Evolutionary conservation across 2,329 filamentous ascomycete species (phyloP).

Genomic region (Rachicladosporium sp.): DNA sequence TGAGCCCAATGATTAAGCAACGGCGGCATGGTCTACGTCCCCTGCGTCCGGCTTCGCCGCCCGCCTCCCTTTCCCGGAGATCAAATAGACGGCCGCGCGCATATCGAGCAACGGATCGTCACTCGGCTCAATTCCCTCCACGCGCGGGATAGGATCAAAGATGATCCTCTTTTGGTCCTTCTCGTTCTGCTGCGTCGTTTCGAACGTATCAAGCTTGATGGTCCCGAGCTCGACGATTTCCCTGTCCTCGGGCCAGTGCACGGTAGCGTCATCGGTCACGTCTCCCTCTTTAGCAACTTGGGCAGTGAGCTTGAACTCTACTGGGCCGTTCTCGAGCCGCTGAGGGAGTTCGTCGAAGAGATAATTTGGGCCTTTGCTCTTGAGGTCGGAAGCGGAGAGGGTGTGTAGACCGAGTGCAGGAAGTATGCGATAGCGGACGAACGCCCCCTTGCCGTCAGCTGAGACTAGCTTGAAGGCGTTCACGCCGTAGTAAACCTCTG

Average conservation of each 20-base stretch:
- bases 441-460: constrained; percentile 30
- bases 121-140: constrained; percentile 40
- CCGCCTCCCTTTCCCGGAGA: constrained; percentile 42
- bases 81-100: constrained; percentile 43
- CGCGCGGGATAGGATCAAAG: constrained; percentile 46
- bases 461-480: constrained; percentile 38
- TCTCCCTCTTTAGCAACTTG: constrained; percentile 41
- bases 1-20: too few species aligned
- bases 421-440: constrained; percentile 37
- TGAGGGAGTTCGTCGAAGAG: constrained; percentile 37
- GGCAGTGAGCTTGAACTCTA: constrained; percentile 37
- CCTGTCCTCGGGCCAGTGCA: constrained; percentile 42
- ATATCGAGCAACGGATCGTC: constrained; percentile 46
- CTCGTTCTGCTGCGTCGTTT: constrained; percentile 7
- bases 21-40: too few species aligned
- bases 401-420: constrained; percentile 33
- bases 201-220: constrained; percentile 32
- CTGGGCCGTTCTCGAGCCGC: constrained; percentile 24
- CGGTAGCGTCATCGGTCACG: constrained; percentile 35
- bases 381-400: constrained; percentile 29
- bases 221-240: constrained; percentile 39
- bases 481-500: constrained; percentile 37
- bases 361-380: constrained; percentile 30
- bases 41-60: constrained; percentile 19
- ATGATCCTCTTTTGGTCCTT: constrained; percentile 38